Evolutionary conservation across 306 rosid genomes (phyloP), one percentile per base, ranked within the genome.

Genomic region (Lathyrus sativus): DNA sequence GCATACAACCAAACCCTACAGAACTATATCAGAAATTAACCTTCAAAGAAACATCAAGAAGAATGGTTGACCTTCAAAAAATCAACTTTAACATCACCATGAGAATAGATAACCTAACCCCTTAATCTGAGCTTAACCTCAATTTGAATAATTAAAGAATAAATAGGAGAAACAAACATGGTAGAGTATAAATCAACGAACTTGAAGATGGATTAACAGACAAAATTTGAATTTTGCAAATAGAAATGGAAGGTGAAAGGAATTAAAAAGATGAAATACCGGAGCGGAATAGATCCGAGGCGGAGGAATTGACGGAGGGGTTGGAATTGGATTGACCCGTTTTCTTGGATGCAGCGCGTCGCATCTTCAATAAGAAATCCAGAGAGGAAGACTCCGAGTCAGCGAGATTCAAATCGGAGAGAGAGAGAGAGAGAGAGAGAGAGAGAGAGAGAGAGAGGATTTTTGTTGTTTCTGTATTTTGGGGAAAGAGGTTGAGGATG

Each of bases 201-300:
- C 2, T 42, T 42, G 4, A 31, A 18, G 53, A 51, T 6, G 19
- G 62, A 60, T 38, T 14, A n/a, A 65, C 1, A 3, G 5, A 9
- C 0, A 3, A 0, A 5, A 56, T 2, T 7, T 2, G 7, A 58
- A 9, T 2, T 12, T 13, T 33, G 38, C 8, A 33, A 31, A 33
- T 5, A 1, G 39, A 35, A 35, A 7, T 15, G 2, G 9, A 11
- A 39, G 37, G 58, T 43, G 14, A 4, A 54, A 2, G 41, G 18
- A 1, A 33, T 15, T 24, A 4, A 7, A 49, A 26, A 62, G 8
- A 11, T 0, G 0, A 6, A 3, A 44, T 65, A 90, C 97, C 97
- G 51, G 92, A 85, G 57, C 96, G 96, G 79, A 84, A 87, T 79
- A 87, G 88, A 87, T 90, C 96, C 55, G 81, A 78, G 15, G 95